Evolutionary conservation across 768 basidiomycete genomes (phyloP).

Genomic region (Russula brevipes): DNA sequence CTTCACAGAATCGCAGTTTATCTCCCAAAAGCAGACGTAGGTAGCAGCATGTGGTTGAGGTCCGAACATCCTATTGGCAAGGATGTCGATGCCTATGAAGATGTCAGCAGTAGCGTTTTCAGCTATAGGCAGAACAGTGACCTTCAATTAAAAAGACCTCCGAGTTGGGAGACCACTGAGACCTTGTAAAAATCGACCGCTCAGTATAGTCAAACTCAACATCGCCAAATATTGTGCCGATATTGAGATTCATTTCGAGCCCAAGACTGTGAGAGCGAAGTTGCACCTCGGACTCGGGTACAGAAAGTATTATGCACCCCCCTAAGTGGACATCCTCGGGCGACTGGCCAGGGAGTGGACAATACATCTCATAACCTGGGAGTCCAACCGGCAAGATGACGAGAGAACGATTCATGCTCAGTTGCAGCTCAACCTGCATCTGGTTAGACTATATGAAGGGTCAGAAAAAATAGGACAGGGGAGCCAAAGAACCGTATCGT

Average conservation of each 20-base stretch:
- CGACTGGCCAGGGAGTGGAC: constrained; percentile 25
- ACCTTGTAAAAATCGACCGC: constrained; percentile 32
- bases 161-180: constrained; percentile 25
- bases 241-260: constrained; percentile 42
- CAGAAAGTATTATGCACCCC: constrained; percentile 46
- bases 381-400: constrained; percentile 64
- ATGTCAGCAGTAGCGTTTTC: background rate
- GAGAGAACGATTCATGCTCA: constrained; percentile 48
- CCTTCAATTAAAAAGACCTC: constrained; percentile 49
- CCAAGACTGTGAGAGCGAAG: constrained; percentile 80
- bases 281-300: constrained; percentile 70
- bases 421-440: constrained; percentile 64
- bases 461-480: background rate
- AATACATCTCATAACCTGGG: constrained; percentile 50
- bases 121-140: constrained; percentile 17
- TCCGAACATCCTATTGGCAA: constrained; percentile 84
- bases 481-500: constrained; percentile 19
- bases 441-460: constrained; percentile 59
- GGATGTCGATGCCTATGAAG: constrained; percentile 62
- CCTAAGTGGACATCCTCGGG: constrained; percentile 41
- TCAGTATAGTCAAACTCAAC: constrained; percentile 46
- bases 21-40: constrained; percentile 93
- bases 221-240: constrained; percentile 52
- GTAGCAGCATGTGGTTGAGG: constrained; percentile 77
- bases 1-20: constrained; percentile 62